Percentiles rank a stretch among this genome's conserved stretches.
These are phyloP conservation scores for Adansonia gregorii DNA, from an alignment of 441 rosid genomes.

Conservation along the genomic window DNA sequence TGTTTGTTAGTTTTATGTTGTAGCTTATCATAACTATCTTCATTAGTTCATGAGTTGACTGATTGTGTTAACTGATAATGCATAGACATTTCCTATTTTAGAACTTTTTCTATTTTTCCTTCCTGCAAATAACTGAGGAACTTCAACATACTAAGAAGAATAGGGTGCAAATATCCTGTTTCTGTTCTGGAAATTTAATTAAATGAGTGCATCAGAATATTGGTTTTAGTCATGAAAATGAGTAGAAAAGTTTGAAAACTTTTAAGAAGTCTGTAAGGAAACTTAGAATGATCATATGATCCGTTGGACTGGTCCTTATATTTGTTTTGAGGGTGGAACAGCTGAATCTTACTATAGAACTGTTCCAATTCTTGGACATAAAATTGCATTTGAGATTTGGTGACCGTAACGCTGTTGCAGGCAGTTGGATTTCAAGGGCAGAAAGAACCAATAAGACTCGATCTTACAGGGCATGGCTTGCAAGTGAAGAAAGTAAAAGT, in stretches of 20 bases:
- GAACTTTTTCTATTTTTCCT: neutral
- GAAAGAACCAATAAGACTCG: slow-evolving; percentile 67
- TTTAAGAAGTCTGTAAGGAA: neutral
- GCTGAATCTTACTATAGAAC: neutral
- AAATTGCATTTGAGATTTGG: neutral
- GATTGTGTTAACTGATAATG: neutral
- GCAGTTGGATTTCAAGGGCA: slow-evolving; percentile 58
- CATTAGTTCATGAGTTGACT: slow-evolving; percentile 2
- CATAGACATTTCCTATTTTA: neutral
- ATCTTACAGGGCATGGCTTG: slow-evolving; percentile 64
- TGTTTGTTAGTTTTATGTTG: slow-evolving; percentile 10
- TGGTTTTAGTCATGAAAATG: slow-evolving; percentile 9
- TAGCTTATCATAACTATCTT: neutral
- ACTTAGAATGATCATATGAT: neutral
- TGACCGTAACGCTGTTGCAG: slow-evolving; percentile 41
- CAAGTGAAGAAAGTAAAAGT: slow-evolving; percentile 81
- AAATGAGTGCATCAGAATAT: neutral
- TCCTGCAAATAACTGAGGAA: neutral
- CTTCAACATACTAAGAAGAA: neutral
- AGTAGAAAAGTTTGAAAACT: slow-evolving; percentile 1
- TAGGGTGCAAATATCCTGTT: neutral
- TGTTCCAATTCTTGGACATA: neutral
- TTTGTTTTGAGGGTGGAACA: neutral
- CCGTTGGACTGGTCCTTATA: slow-evolving; percentile 1
- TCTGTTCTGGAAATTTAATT: neutral